A percentile compares a stretch with the other conserved stretches of the same genome.
phyloP scores from a whole-genome alignment of 164 flowering plant species.

The Sextonia rubra region DNA sequence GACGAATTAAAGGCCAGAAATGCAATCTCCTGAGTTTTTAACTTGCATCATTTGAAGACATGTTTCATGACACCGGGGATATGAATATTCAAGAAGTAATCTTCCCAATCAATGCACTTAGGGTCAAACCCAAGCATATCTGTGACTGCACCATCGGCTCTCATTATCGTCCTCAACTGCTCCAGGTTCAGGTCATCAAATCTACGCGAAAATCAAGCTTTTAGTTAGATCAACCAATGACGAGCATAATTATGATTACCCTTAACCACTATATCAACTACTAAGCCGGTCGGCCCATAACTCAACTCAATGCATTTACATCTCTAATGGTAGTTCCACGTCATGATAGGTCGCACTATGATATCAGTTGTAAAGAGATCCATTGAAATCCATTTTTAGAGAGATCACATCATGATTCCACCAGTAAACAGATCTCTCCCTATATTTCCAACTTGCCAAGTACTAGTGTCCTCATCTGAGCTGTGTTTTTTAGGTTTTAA shows the following conservation, averaged over 20 bases:
- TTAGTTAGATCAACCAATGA: not conserved
- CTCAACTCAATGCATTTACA: not conserved
- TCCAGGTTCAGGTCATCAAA: constrained; percentile 59
- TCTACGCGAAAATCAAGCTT: constrained; percentile 21
- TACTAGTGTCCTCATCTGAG: too few species aligned
- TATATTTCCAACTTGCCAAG: too few species aligned
- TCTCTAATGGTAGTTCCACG: not conserved
- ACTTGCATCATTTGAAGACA: constrained; percentile 14
- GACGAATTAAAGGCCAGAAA: too few species aligned
- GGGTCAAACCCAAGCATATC: constrained; percentile 51
- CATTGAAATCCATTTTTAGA: too few species aligned
- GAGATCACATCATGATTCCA: too few species aligned
- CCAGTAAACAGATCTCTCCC: too few species aligned
- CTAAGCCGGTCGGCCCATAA: not conserved
- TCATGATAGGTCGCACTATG: too few species aligned
- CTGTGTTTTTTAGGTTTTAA: too few species aligned
- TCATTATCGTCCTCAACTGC: constrained; percentile 26
- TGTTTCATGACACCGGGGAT: constrained; percentile 49
- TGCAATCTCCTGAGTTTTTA: not conserved
- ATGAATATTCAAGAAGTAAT: constrained; percentile 54
- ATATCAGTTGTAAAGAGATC: too few species aligned
- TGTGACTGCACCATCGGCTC: constrained; percentile 18
- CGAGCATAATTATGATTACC: not conserved
- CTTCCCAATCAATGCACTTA: constrained; percentile 48
- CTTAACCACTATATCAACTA: too few species aligned